phyloP scores from a whole-genome alignment of 306 rosid species.

The Cajanus cajan region DNA sequence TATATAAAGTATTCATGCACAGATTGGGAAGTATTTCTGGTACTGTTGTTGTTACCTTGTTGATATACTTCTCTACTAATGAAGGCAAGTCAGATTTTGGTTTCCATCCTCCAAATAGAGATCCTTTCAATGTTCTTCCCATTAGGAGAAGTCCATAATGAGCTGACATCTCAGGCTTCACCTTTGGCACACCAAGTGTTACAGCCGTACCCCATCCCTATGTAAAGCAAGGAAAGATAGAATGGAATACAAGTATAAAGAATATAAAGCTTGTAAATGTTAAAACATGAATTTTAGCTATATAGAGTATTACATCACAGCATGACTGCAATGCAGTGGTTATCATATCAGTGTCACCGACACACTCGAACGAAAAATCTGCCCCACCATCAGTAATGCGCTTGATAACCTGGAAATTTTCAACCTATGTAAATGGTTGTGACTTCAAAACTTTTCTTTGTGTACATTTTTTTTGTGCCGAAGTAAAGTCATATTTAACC shows the following conservation, averaged over 20 bases:
- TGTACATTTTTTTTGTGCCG: background rate
- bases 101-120: slow-evolving; percentile 95
- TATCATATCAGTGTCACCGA: slow-evolving; percentile 88
- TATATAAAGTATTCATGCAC: background rate
- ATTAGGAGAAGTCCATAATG: slow-evolving; percentile 67
- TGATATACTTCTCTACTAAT: slow-evolving; percentile 74
- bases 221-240: slow-evolving; percentile 10
- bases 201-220: slow-evolving; percentile 96
- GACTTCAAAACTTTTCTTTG: background rate
- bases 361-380: slow-evolving; percentile 89
- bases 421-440: slow-evolving; percentile 7
- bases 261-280: slow-evolving; percentile 9
- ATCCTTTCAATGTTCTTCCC: slow-evolving; percentile 89
- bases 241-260: slow-evolving; percentile 6
- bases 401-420: slow-evolving; percentile 66
- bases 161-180: slow-evolving; percentile 77
- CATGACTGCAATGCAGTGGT: slow-evolving; percentile 91
- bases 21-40: background rate
- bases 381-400: slow-evolving; percentile 88
- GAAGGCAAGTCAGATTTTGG: slow-evolving; percentile 95
- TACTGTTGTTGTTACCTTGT: slow-evolving; percentile 54
- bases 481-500: slow-evolving; percentile 4
- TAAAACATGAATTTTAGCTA: slow-evolving; percentile 2
- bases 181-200: slow-evolving; percentile 92
- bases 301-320: slow-evolving; percentile 65